Conservation (phyloP, 2,329 filamentous ascomycete genomes). For the Colletotrichum agaves region DNA sequence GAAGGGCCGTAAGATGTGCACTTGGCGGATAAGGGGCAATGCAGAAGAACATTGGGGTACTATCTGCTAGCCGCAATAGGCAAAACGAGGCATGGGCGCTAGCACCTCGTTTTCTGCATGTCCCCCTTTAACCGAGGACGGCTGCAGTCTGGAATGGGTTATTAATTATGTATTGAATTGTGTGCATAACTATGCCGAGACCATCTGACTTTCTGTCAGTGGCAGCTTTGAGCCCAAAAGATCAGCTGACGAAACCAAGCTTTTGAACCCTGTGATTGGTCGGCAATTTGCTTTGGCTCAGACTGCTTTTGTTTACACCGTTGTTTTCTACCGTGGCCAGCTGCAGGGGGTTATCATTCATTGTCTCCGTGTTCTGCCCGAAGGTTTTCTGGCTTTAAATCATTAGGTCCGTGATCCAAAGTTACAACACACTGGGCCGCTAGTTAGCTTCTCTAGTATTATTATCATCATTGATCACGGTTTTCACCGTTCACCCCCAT, state of each 20-base stretch:
- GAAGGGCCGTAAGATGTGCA: neutral
- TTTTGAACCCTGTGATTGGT: too few relatives aligned
- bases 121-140: neutral
- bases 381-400: too few relatives aligned
- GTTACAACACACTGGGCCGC: too few relatives aligned
- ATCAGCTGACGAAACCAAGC: neutral
- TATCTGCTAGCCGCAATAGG: neutral
- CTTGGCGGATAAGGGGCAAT: conserved; percentile 20
- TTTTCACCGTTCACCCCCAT: too few relatives aligned
- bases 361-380: too few relatives aligned
- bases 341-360: too few relatives aligned
- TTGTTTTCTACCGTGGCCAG: too few relatives aligned
- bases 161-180: neutral
- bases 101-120: conserved; percentile 4
- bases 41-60: neutral
- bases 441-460: too few relatives aligned
- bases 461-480: too few relatives aligned
- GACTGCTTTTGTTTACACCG: too few relatives aligned
- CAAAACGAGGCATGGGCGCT: neutral
- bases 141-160: neutral
- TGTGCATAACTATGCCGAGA: conserved; percentile 12
- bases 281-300: neutral
- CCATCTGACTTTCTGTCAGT: conserved; percentile 10
- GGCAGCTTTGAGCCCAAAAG: neutral
- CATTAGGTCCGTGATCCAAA: too few relatives aligned